Base-by-base conservation (phyloP, 225 moss, liverwort and hornwort species). In the Straminergon stramineum region DNA sequence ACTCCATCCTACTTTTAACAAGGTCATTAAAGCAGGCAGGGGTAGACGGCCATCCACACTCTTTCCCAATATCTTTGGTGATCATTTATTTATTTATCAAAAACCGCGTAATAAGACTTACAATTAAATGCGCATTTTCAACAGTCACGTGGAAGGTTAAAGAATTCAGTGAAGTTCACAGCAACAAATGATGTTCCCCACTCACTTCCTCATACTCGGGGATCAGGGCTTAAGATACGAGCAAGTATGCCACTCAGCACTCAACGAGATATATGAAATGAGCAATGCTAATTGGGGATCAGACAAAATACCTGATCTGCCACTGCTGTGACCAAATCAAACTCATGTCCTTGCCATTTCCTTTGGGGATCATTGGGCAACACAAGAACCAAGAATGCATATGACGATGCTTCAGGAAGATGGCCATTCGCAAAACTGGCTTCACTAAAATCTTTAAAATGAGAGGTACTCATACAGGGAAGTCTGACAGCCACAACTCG, bases 401-500 rank as follows among this genome's bases (percentile, higher is more conserved):
- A 93, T 53, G 90, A 93, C 77, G 91, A 90, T 86, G 91, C 92
- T 79, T 96, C 95, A 78, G 88, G 86, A 63, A 84, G 85, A 52
- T 90, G 85, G 75, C 88, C 90, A 64, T 85, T 90, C 17, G 58
- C 70, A 77, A 87, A 90, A 52, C 56, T 90, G 57, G 81, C 39
- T 81, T 84, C 91, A 66, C 67, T 89, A 41, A 89, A 82, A 83
- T 85, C 88, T 64, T 91, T 93, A 89, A 97, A 96, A 89, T 97
- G 95, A 60, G 94, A 95, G 83, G 95, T 96, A 55, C 90, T 92
- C 91, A 96, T 87, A 76, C 94, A 91, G 21, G 95, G 97, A 87
- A 97, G 95, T 77, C 95, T 95, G 88, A 97, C 96, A 76, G 93
- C 97, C 85, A 95, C 96, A 41, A 94, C 93, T 76, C 95, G 94